phyloP scores from a whole-genome alignment of 2,329 filamentous ascomycete species.

The Achaetomium macrosporum region DNA sequence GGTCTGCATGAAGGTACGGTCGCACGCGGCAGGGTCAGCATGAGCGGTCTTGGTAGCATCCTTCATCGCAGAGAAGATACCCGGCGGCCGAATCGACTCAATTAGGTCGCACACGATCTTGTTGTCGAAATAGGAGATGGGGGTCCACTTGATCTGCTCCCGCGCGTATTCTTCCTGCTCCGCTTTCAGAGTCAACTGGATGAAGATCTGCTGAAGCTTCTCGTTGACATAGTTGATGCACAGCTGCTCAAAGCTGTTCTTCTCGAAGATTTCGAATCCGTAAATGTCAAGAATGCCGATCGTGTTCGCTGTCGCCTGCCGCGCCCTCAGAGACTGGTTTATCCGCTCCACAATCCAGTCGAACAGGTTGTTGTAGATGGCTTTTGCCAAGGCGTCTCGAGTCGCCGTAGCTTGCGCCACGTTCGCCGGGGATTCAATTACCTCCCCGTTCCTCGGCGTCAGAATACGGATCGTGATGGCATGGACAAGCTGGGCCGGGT shows the following conservation, averaged over 20 bases:
- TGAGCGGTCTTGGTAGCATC: slow-evolving; percentile 98
- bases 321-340: slow-evolving; percentile 79
- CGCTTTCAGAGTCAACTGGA: slow-evolving; percentile 90
- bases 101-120: slow-evolving; percentile 98
- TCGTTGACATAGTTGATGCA: slow-evolving; percentile 99
- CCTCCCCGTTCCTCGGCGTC: slow-evolving; percentile 58
- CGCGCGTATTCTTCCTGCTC: slow-evolving; percentile 96
- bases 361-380: slow-evolving; percentile 96
- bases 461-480: slow-evolving; percentile 86
- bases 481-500: slow-evolving; percentile 71
- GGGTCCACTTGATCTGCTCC: slow-evolving; percentile 97
- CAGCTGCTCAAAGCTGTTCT: slow-evolving; percentile 97
- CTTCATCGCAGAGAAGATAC: slow-evolving; percentile 92
- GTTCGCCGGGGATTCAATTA: slow-evolving; percentile 75
- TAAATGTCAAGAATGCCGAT: slow-evolving; percentile 99
- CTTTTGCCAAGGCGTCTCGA: slow-evolving; percentile 85
- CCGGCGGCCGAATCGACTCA: slow-evolving; percentile 81
- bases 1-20: slow-evolving; percentile 91
- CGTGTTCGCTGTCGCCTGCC: slow-evolving; percentile 68
- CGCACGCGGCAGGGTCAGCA: slow-evolving; percentile 87
- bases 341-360: slow-evolving; percentile 96
- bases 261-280: slow-evolving; percentile 98
- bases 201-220: slow-evolving; percentile 98
- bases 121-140: slow-evolving; percentile 99
- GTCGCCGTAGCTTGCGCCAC: slow-evolving; percentile 79